phyloP scores from a whole-genome alignment of 306 rosid genomes.

The Lagenaria siceraria region DNA sequence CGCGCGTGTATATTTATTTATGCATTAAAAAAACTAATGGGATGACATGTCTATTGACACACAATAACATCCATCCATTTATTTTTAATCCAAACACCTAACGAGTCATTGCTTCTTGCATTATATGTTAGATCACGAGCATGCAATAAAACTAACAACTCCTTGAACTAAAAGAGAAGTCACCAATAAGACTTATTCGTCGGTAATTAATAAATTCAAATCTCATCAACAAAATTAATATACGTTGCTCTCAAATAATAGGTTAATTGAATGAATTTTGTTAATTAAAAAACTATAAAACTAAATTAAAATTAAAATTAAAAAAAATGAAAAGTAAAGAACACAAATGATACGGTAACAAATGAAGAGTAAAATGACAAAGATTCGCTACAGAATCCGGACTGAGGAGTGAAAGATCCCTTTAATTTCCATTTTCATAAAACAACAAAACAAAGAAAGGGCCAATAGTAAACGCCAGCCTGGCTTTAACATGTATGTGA shows the following conservation, averaged over 20 bases:
- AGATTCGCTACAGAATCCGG: not conserved
- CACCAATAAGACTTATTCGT: too few species aligned
- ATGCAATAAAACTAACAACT: too few species aligned
- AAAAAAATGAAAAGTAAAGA: not conserved
- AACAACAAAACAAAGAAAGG: not conserved
- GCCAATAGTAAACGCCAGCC: not conserved
- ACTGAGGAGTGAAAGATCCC: not conserved
- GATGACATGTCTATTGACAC: not conserved
- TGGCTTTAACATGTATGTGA: not conserved
- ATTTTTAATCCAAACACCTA: too few species aligned
- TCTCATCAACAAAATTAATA: too few species aligned
- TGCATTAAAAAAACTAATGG: too few species aligned
- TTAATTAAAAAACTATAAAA: too few species aligned
- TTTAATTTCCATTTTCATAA: not conserved
- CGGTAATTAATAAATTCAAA: too few species aligned
- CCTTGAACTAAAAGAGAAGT: too few species aligned
- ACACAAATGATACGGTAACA: not conserved
- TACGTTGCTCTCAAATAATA: too few species aligned
- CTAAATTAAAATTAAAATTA: too few species aligned
- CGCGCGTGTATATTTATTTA: too few species aligned
- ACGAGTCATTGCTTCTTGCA: not conserved
- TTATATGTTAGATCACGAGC: not conserved
- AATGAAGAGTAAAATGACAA: not conserved
- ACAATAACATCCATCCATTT: not conserved
- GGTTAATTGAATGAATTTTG: not conserved